Evolutionary conservation across 371 early-diverging fungal species (phyloP), one percentile per base, ranked within the genome.

Genomic region (Circinella umbellata): DNA sequence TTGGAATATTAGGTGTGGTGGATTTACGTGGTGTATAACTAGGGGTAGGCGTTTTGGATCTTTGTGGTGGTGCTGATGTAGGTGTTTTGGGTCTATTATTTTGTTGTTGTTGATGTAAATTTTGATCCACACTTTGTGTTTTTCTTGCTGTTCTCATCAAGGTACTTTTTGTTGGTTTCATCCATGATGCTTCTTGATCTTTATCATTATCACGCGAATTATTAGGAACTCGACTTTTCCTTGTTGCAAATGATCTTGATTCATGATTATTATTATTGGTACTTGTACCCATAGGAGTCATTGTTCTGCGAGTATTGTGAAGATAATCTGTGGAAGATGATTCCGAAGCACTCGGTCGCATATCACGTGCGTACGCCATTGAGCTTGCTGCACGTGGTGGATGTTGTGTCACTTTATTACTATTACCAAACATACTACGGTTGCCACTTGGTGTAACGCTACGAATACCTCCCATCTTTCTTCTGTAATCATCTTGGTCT

Each of bases 141-240:
- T 63, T 72, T 48, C 68, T 68, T 18, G 57, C 57, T n/a, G 36
- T 60, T 3, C 70, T 69, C 61, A 70, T 61, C 7, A 75, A 64
- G 0, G 76, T 76, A 49, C 76, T 73, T 36, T 78, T 78, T 4
- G 81, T 79, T 0, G 81, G 79, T 39, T 78, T 79, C 63, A 73
- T 69, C 64, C 73, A 70, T 3, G 74, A 67, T 20, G 72, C 72
- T 35, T 68, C 69, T 18, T 69, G 65, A 13, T 69, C 64, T 38
- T 20, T n/a, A 39, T 36, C 36, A 34, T 55, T 53, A 39, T 51
- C 51, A 20, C 54, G 62, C 42, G 42, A 42, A 42, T 6, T 9
- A 11, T 18, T 42, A 13, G 60, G 65, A 4, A 51, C 65, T 35
- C 60, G 55, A 38, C 64, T 64, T 57, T 70, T 64, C 47, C 57